Evolutionary conservation across 495 filamentous ascomycete genomes (phyloP).

Genomic region (Parmelia sp.): DNA sequence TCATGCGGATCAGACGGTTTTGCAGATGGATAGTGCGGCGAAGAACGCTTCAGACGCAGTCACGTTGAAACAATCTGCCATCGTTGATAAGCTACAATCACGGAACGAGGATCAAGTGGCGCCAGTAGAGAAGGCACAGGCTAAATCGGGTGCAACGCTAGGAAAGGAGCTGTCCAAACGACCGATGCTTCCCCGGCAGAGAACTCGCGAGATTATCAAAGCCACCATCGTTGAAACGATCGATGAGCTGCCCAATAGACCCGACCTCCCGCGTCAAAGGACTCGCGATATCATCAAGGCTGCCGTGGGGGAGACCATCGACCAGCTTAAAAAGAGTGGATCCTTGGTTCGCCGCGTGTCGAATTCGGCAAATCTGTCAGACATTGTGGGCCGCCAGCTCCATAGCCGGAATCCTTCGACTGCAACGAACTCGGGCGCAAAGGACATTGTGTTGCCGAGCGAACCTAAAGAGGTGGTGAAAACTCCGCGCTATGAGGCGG

Average conservation of each 20-base stretch:
- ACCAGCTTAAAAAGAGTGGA: constrained; percentile 2
- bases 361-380: constrained; percentile 3
- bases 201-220: background rate
- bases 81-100: background rate
- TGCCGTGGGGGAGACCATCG: constrained; percentile 4
- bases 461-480: background rate
- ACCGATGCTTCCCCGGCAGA: background rate
- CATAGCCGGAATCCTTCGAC: background rate
- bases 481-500: constrained; percentile 7
- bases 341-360: background rate
- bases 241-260: background rate
- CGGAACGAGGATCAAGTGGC: background rate
- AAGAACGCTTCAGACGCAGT: background rate
- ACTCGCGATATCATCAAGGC: constrained; percentile 7
- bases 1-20: constrained; percentile 19
- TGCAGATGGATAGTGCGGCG: constrained; percentile 5
- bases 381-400: constrained; percentile 7
- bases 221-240: background rate
- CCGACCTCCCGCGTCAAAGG: background rate
- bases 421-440: background rate
- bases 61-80: background rate
- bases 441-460: background rate
- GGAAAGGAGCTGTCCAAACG: background rate
- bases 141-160: background rate
- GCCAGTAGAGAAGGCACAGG: background rate